Conservation (phyloP, 2,329 filamentous ascomycete genomes). For the Diaporthe citrichinensis region DNA sequence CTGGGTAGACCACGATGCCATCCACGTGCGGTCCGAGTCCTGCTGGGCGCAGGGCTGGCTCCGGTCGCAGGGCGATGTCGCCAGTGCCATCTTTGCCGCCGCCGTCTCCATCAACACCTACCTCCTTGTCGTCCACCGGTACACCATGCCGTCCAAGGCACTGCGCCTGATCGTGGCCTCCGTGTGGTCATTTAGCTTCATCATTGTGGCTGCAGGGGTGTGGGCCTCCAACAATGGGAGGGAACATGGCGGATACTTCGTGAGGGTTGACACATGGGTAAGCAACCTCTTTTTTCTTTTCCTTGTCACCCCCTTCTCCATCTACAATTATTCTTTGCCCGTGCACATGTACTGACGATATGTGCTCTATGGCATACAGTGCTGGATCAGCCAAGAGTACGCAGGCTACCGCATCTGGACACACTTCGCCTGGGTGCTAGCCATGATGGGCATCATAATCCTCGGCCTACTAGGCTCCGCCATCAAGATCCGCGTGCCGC, state of each 20-base stretch:
- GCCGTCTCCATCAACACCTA: constrained; percentile 32
- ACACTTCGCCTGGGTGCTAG: constrained; percentile 33
- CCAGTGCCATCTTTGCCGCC: constrained; percentile 25
- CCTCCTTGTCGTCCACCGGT: constrained; percentile 23
- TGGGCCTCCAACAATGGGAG: constrained; percentile 29
- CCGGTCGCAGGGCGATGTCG: constrained; percentile 23
- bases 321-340: rapidly evolving
- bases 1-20: constrained; percentile 19
- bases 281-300: neutral
- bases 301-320: rapidly evolving
- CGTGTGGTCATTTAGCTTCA: constrained; percentile 31
- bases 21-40: constrained; percentile 17
- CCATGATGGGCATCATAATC: constrained; percentile 30
- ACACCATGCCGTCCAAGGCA: constrained; percentile 24
- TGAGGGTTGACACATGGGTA: constrained; percentile 32
- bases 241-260: constrained; percentile 30
- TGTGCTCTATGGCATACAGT: neutral
- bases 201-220: constrained; percentile 28
- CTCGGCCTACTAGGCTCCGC: neutral
- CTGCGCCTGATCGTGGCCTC: constrained; percentile 23
- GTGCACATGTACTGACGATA: neutral
- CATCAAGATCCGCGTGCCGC: neutral
- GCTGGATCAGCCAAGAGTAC: constrained; percentile 37
- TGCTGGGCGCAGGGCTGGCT: constrained; percentile 37
- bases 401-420: constrained; percentile 32